Evolutionary conservation across 225 moss, liverwort and hornwort genomes (phyloP).

Genomic region (Bryoerythrophyllum caledonicum): DNA sequence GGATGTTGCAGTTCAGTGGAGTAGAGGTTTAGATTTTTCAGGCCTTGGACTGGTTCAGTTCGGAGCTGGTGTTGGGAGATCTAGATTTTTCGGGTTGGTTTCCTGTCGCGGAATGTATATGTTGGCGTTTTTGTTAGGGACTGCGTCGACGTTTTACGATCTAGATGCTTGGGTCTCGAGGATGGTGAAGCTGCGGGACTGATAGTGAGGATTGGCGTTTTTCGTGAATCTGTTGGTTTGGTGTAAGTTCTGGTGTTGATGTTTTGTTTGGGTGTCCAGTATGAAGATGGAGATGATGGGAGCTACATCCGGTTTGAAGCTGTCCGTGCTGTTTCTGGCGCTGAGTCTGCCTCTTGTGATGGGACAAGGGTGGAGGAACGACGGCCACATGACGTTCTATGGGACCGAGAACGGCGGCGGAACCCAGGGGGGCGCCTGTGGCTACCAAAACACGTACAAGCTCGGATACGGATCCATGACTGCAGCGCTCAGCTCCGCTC

Average conservation of each 20-base stretch:
- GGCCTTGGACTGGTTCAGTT: too few relatives aligned
- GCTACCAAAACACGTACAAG: slow-evolving; percentile 35
- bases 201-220: too few relatives aligned
- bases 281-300: slow-evolving; percentile 39
- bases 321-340: slow-evolving; percentile 10
- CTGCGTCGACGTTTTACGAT: too few relatives aligned
- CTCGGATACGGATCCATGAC: slow-evolving; percentile 40
- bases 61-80: too few relatives aligned
- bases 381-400: slow-evolving; percentile 31
- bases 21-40: too few relatives aligned
- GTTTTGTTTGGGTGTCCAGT: background rate
- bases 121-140: too few relatives aligned
- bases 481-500: slow-evolving; percentile 33
- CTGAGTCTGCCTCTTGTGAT: slow-evolving; percentile 15
- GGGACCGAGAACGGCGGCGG: slow-evolving; percentile 26
- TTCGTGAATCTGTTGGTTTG: too few relatives aligned
- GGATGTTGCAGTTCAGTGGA: too few relatives aligned
- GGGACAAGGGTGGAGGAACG: background rate
- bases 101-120: too few relatives aligned
- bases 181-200: too few relatives aligned
- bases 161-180: too few relatives aligned
- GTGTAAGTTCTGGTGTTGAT: background rate
- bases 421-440: slow-evolving; percentile 42
- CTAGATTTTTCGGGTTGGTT: background rate
- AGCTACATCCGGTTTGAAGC: slow-evolving; percentile 18